Conservation (phyloP, 1,284 basidiomycete genomes). For the Pseudomicrostroma phylloplanum region DNA sequence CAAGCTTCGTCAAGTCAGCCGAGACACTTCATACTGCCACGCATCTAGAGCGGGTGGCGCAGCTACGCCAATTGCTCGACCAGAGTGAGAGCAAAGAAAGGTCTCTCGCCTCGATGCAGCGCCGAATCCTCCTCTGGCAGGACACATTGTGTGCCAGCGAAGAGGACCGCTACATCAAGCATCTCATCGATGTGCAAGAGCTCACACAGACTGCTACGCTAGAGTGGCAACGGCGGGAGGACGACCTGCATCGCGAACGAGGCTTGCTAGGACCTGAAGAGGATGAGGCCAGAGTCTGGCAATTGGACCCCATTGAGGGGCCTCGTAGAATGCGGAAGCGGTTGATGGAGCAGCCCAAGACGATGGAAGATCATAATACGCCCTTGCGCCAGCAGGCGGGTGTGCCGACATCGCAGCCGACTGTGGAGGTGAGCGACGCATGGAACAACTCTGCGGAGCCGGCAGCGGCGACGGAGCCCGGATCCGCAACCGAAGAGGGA, state of each 20-base stretch:
- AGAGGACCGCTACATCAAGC: conserved; percentile 22
- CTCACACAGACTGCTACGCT: conserved; percentile 23
- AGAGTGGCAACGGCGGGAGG: conserved; percentile 28
- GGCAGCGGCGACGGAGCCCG: neutral
- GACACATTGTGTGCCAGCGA: conserved; percentile 25
- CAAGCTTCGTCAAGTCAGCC: conserved; percentile 23
- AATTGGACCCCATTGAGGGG: conserved; percentile 47
- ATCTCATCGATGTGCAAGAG: conserved; percentile 37
- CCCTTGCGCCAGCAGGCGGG: conserved; percentile 19
- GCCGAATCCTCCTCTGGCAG: conserved; percentile 36
- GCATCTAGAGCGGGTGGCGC: conserved; percentile 32
- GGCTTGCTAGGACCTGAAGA: conserved; percentile 20
- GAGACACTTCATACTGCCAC: conserved; percentile 31
- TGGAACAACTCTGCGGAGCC: conserved; percentile 22
- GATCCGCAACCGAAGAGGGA: neutral
- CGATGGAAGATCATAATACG: conserved; percentile 16
- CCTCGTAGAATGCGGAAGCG: conserved; percentile 42
- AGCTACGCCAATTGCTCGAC: conserved; percentile 25
- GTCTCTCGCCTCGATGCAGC: conserved; percentile 24
- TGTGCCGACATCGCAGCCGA: conserved; percentile 2
- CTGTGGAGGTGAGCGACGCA: conserved; percentile 14
- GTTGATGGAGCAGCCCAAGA: conserved; percentile 26
- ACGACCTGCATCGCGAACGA: conserved; percentile 23
- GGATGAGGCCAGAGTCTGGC: conserved; percentile 19
- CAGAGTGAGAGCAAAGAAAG: conserved; percentile 25